These are phyloP conservation scores for Komagataella mondaviorum DNA, from an alignment of 805 yeast genomes.

Conservation along the genomic window DNA sequence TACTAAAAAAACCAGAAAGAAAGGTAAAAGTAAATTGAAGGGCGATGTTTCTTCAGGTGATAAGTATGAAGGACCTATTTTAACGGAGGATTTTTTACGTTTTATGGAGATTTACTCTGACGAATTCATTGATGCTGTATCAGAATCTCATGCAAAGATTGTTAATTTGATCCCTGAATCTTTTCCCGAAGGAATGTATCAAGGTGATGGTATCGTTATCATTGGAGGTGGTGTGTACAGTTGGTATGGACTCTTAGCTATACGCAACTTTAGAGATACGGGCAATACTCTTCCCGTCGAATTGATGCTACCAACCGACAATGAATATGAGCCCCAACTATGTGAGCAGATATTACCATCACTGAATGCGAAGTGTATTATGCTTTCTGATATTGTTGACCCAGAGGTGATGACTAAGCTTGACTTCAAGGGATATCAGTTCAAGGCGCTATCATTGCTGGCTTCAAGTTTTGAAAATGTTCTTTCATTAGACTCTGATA, in stretches of 20 bases:
- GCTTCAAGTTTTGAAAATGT: conserved; percentile 34
- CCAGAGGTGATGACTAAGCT: conserved; percentile 10
- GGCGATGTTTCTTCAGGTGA: not conserved
- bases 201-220: conserved; percentile 42
- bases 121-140: conserved; percentile 30
- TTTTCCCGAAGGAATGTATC: conserved; percentile 22
- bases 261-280: conserved; percentile 29
- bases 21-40: not conserved
- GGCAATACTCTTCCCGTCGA: conserved; percentile 34
- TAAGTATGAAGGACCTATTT: conserved; percentile 2
- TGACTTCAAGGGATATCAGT: conserved; percentile 18
- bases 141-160: conserved; percentile 29
- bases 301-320: conserved; percentile 23
- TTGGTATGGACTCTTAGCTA: conserved; percentile 35
- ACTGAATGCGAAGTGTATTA: conserved; percentile 26
- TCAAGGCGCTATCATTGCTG: conserved; percentile 24
- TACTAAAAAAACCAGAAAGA: not conserved
- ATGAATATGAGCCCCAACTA: conserved; percentile 22
- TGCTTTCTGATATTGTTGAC: conserved; percentile 22
- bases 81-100: conserved; percentile 1
- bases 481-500: conserved; percentile 31
- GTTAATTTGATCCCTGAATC: conserved; percentile 32
- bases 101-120: conserved; percentile 13
- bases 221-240: conserved; percentile 47
- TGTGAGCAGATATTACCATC: conserved; percentile 25